A percentile compares a stretch with the other conserved stretches of the same genome.
These are phyloP conservation scores for Mesembryanthemum crystallinum DNA, from an alignment of 148 eudicot genomes.

Conservation along the genomic window DNA sequence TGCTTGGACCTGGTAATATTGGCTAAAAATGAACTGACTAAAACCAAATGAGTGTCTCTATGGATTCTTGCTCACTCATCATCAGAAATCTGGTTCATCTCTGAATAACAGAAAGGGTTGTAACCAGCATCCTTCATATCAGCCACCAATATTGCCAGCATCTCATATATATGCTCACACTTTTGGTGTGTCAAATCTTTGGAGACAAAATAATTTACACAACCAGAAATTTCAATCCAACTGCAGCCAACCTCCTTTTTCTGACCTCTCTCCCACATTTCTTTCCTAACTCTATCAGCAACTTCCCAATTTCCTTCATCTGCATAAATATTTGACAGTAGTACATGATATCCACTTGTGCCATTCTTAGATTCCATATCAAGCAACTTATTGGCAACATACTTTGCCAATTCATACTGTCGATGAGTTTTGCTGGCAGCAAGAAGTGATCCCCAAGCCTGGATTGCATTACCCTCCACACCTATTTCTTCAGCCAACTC, in stretches of 20 bases:
- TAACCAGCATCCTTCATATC: slow-evolving; percentile 45
- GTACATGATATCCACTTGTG: slow-evolving; percentile 60
- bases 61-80: background rate
- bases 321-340: slow-evolving; percentile 73
- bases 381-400: slow-evolving; percentile 56
- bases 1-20: background rate
- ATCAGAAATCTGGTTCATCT: slow-evolving; percentile 9
- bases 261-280: slow-evolving; percentile 63
- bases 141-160: slow-evolving; percentile 38
- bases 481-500: slow-evolving; percentile 61
- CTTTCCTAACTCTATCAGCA: slow-evolving; percentile 58
- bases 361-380: slow-evolving; percentile 43
- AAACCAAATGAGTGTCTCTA: background rate
- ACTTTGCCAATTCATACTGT: slow-evolving; percentile 64
- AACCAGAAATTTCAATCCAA: slow-evolving; percentile 70
- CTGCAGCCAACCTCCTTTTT: slow-evolving; percentile 76
- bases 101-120: slow-evolving; percentile 1
- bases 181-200: slow-evolving; percentile 59
- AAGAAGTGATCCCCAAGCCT: slow-evolving; percentile 88
- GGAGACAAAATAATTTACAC: slow-evolving; percentile 52
- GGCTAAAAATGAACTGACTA: background rate
- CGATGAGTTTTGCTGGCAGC: slow-evolving; percentile 70
- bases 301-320: slow-evolving; percentile 81
- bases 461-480: slow-evolving; percentile 44
- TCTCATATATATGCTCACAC: slow-evolving; percentile 43